Evolutionary conservation across 2,329 filamentous ascomycete species (phyloP).

Genomic region (Aspergillus flavus): DNA sequence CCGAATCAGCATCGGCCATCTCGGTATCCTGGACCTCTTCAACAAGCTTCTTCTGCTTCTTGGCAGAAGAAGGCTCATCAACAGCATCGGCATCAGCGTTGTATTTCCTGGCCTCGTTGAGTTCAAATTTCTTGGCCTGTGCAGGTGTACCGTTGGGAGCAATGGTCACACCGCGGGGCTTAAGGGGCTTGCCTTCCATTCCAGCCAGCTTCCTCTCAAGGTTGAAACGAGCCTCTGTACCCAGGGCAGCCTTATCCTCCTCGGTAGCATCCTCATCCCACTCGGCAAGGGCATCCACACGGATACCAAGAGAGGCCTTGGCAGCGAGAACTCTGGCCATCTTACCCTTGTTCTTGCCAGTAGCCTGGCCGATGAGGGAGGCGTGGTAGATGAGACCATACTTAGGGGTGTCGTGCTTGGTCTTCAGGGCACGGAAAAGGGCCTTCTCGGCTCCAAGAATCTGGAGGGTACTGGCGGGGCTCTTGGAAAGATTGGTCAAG

Average conservation of each 20-base stretch:
- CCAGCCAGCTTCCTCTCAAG: conserved; percentile 52
- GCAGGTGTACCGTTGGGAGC: conserved; percentile 70
- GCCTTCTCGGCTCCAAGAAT: conserved; percentile 99
- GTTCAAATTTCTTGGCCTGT: conserved; percentile 71
- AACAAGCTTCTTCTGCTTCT: conserved; percentile 51
- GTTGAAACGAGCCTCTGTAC: conserved; percentile 60
- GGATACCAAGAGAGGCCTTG: conserved; percentile 89
- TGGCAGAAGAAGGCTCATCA: conserved; percentile 55
- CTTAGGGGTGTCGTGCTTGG: conserved; percentile 98
- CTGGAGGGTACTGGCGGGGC: conserved; percentile 92
- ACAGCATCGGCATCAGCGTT: conserved; percentile 92
- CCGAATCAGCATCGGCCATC: conserved; percentile 45
- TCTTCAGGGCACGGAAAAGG: conserved; percentile 96
- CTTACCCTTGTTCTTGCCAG: conserved; percentile 98
- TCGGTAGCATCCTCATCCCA: conserved; percentile 79
- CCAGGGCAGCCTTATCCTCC: conserved; percentile 82
- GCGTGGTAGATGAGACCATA: conserved; percentile 95
- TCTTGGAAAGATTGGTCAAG: conserved; percentile 92
- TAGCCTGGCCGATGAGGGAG: conserved; percentile 93
- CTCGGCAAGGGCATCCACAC: conserved; percentile 85
- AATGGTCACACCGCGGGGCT: conserved; percentile 73
- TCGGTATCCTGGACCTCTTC: conserved; percentile 50
- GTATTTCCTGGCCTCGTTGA: conserved; percentile 93
- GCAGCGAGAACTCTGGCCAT: conserved; percentile 94
- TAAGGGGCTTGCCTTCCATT: conserved; percentile 87